Percentiles rank a stretch among this genome's conserved stretches.
These are phyloP conservation scores for Chrysoporthe cubensis DNA, from an alignment of 2,329 filamentous ascomycete species.

Conservation along the genomic window DNA sequence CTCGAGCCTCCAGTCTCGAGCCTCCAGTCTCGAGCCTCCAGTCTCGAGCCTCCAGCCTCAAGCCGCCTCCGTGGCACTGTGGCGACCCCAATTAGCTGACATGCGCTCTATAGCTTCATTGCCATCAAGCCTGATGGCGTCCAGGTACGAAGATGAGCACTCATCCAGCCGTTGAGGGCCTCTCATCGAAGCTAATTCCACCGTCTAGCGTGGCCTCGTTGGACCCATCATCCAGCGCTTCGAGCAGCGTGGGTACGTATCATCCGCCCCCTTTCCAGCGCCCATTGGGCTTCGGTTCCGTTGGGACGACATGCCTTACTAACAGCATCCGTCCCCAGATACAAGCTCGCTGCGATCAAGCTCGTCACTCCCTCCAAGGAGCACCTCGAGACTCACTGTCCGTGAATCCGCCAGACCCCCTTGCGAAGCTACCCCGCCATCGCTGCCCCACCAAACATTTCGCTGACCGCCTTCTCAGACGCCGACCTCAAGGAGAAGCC, in stretches of 20 bases:
- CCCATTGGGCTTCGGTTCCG: constrained; percentile 11
- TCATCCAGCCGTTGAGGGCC: constrained; percentile 16
- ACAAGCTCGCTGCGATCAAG: constrained; percentile 99
- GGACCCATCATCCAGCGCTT: constrained; percentile 98
- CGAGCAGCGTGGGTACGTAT: constrained; percentile 85
- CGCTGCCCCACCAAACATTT: constrained; percentile 17
- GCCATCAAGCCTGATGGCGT: constrained; percentile 99
- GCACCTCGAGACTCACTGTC: constrained; percentile 97
- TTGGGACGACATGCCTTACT: constrained; percentile 16
- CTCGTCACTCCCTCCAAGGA: constrained; percentile 84
- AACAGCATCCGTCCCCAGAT: constrained; percentile 56
- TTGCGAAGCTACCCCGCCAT: constrained; percentile 28
- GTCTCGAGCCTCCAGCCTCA: neutral
- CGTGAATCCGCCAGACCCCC: constrained; percentile 37
- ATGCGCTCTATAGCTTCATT: constrained; percentile 77
- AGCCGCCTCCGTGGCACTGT: neutral
- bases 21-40: neutral
- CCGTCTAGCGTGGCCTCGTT: constrained; percentile 83
- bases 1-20: neutral
- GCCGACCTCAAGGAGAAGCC: constrained; percentile 89
- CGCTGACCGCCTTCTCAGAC: constrained; percentile 54
- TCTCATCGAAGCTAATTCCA: constrained; percentile 31
- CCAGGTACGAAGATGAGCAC: constrained; percentile 67
- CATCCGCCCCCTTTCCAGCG: neutral
- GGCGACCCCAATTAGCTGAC: constrained; percentile 21